phyloP scores from a whole-genome alignment of 2,329 filamentous ascomycete species.

The Penicillium sclerotiorum region DNA sequence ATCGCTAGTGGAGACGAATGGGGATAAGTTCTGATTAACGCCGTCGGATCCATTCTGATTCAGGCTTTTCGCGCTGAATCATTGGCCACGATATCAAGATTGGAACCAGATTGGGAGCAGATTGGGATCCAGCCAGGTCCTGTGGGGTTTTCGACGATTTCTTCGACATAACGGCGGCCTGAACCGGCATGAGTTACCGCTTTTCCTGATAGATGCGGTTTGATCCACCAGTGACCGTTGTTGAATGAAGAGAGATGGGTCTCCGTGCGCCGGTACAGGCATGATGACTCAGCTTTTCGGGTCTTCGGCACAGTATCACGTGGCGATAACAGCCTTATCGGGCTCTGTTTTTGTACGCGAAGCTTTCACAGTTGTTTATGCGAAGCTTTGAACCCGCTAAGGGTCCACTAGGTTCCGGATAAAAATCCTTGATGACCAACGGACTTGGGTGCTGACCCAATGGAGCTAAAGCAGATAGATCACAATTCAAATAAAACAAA shows the following conservation, averaged over 20 bases:
- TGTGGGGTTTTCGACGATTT: not conserved
- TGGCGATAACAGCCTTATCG: not conserved
- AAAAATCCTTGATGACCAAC: too few species aligned
- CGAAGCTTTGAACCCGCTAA: not conserved
- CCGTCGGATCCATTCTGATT: constrained; percentile 1
- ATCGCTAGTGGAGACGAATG: constrained; percentile 3
- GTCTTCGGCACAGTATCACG: constrained; percentile 11
- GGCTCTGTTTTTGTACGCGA: not conserved
- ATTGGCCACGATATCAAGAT: constrained; percentile 6
- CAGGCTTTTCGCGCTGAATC: not conserved
- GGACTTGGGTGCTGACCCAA: too few species aligned
- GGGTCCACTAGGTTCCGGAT: too few species aligned
- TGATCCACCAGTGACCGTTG: not conserved
- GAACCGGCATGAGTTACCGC: not conserved
- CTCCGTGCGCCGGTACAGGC: constrained; percentile 5
- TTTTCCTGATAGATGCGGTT: not conserved
- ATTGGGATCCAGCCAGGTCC: not conserved
- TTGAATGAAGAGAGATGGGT: not conserved
- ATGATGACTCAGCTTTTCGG: constrained; percentile 13
- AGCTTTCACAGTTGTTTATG: not conserved
- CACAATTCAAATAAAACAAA: too few species aligned
- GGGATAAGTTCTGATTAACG: constrained; percentile 15
- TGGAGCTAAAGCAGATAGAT: too few species aligned
- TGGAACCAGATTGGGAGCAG: constrained; percentile 3
- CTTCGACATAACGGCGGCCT: not conserved